These are phyloP conservation scores for Fusarium sp. DNA, from an alignment of 2,329 filamentous ascomycete species.

Conservation along the genomic window DNA sequence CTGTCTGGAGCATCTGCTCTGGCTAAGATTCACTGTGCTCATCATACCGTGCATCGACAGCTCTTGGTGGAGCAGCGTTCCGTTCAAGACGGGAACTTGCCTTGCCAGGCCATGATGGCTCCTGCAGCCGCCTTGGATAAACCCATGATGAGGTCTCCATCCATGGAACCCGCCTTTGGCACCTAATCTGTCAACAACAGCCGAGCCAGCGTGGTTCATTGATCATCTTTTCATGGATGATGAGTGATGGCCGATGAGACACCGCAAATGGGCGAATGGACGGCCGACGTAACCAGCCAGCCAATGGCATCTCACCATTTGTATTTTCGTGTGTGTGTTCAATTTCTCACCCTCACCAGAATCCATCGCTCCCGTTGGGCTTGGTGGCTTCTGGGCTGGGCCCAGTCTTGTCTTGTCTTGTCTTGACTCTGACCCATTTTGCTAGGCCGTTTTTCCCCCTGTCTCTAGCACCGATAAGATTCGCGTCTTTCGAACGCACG, in stretches of 20 bases:
- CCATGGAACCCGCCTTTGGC: conserved; percentile 8
- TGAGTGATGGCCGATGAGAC: conserved; percentile 27
- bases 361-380: conserved; percentile 29
- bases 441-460: conserved; percentile 29
- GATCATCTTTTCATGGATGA: conserved; percentile 1
- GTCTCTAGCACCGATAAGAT: conserved; percentile 40
- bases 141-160: conserved; percentile 33
- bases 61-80: conserved; percentile 31
- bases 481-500: conserved; percentile 22
- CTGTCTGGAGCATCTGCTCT: conserved; percentile 6
- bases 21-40: conserved; percentile 13
- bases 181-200: conserved; percentile 17
- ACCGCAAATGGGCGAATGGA: conserved; percentile 25
- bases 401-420: conserved; percentile 11
- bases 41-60: conserved; percentile 19
- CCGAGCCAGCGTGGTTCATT: not conserved
- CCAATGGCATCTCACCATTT: conserved; percentile 31
- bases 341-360: conserved; percentile 32
- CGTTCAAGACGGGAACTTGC: conserved; percentile 32
- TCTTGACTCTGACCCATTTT: conserved; percentile 19
- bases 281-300: conserved; percentile 13
- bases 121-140: conserved; percentile 27
- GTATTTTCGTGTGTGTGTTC: conserved; percentile 27
- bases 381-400: conserved; percentile 38
- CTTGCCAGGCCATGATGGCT: conserved; percentile 30